These are phyloP conservation scores for Osmanthus fragrans DNA, from an alignment of 257 asterid species.

Conservation along the genomic window DNA sequence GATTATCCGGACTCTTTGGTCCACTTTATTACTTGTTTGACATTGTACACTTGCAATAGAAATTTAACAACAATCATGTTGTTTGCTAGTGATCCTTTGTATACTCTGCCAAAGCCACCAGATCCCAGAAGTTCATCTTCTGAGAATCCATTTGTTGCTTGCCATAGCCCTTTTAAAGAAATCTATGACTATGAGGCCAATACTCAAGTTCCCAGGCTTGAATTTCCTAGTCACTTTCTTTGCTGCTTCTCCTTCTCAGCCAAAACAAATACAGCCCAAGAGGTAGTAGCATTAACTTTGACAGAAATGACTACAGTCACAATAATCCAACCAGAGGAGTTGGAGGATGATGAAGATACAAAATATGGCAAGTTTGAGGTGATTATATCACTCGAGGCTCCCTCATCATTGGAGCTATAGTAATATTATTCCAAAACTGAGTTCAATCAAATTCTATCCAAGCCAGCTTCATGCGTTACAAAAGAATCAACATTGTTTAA, in stretches of 20 bases:
- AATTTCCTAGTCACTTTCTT: too few relatives aligned
- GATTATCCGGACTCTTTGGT: too few relatives aligned
- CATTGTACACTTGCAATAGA: too few relatives aligned
- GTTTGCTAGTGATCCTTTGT: constrained; percentile 11
- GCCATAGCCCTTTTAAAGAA: constrained; percentile 12
- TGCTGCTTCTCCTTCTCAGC: too few relatives aligned
- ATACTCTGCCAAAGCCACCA: constrained; percentile 29
- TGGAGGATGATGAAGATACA: background rate
- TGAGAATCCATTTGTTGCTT: constrained; percentile 14
- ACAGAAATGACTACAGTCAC: background rate
- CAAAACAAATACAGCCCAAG: too few relatives aligned
- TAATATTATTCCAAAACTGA: constrained; percentile 13
- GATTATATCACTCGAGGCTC: background rate
- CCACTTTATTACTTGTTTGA: too few relatives aligned
- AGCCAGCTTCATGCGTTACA: constrained; percentile 10
- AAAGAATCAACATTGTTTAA: constrained; percentile 2
- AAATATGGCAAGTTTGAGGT: background rate
- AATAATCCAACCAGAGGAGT: background rate
- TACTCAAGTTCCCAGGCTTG: too few relatives aligned
- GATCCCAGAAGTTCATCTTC: constrained; percentile 7
- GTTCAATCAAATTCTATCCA: constrained; percentile 29
- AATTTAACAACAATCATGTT: too few relatives aligned
- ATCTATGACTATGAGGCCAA: constrained; percentile 18
- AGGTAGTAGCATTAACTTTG: too few relatives aligned
- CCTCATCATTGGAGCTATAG: background rate